Percentiles rank a stretch among this genome's conserved stretches.
Evolutionary conservation across 2,329 filamentous ascomycete genomes (phyloP).

Genomic region (Fusarium albosuccineum): DNA sequence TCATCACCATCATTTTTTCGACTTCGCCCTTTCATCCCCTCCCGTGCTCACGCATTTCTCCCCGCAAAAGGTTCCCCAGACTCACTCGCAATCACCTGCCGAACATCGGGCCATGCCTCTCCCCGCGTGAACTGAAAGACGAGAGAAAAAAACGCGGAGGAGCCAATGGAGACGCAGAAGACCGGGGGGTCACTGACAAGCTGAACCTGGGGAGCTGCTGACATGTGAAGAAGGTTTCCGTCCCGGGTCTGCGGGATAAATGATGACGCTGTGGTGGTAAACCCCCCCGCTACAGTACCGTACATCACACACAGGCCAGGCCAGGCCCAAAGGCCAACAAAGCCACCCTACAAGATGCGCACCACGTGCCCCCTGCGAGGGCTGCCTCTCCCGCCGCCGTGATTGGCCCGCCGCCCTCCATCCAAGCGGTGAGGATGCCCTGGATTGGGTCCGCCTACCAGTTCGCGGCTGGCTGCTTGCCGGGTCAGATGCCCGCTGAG

Average conservation of each 20-base stretch:
- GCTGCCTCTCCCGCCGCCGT: slow-evolving; percentile 1
- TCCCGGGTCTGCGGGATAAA: slow-evolving; percentile 8
- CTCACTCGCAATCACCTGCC: slow-evolving; percentile 37
- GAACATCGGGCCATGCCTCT: slow-evolving; percentile 26
- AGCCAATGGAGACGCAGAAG: slow-evolving; percentile 22
- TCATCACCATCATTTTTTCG: background rate
- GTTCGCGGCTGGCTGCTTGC: background rate
- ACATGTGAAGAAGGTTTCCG: slow-evolving; percentile 35
- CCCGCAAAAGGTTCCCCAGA: slow-evolving; percentile 42
- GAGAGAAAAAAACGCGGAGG: slow-evolving; percentile 19
- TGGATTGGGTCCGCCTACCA: slow-evolving; percentile 14
- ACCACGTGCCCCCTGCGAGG: slow-evolving; percentile 35
- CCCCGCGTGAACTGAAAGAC: slow-evolving; percentile 7
- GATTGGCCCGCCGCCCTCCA: slow-evolving; percentile 26
- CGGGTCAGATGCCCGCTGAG: slow-evolving; percentile 25
- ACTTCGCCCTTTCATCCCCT: background rate
- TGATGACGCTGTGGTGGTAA: slow-evolving; percentile 30
- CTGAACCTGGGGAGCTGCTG: background rate
- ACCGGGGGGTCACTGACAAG: background rate
- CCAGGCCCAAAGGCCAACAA: slow-evolving; percentile 4
- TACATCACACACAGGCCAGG: background rate
- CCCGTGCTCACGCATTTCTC: background rate
- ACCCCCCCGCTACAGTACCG: background rate
- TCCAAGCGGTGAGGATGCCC: slow-evolving; percentile 34
- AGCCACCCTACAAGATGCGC: slow-evolving; percentile 27